Evolutionary conservation across 805 yeast genomes (phyloP).

Genomic region (Ogataea henricii): DNA sequence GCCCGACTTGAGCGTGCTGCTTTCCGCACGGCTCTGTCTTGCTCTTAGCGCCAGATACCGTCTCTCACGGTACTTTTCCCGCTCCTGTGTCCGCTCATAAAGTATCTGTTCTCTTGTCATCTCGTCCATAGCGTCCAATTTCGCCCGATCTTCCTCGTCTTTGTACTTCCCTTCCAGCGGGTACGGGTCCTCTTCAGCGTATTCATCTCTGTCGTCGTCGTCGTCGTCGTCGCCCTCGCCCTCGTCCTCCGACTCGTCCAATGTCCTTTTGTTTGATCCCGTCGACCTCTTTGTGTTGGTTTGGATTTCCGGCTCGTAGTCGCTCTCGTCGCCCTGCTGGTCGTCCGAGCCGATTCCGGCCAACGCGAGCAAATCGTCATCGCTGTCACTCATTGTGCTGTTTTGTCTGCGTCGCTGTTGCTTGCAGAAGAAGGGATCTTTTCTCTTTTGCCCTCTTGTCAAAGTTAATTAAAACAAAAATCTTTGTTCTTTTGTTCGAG

Average conservation of each 20-base stretch:
- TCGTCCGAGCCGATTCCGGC: slow-evolving; percentile 77
- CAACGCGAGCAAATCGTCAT: slow-evolving; percentile 92
- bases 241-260: slow-evolving; percentile 37
- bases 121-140: slow-evolving; percentile 77
- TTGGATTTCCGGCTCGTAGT: slow-evolving; percentile 38
- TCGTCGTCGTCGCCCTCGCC: slow-evolving; percentile 27
- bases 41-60: slow-evolving; percentile 82
- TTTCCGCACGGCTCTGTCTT: slow-evolving; percentile 50
- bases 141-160: slow-evolving; percentile 73
- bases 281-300: slow-evolving; percentile 29
- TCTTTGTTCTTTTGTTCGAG: slow-evolving; percentile 1
- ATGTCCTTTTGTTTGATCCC: slow-evolving; percentile 26
- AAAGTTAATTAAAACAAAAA: neutral
- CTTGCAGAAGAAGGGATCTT: too few relatives aligned
- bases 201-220: slow-evolving; percentile 41
- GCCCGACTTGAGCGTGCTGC: slow-evolving; percentile 32
- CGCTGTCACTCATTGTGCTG: slow-evolving; percentile 82
- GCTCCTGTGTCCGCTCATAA: slow-evolving; percentile 89
- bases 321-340: slow-evolving; percentile 36
- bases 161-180: slow-evolving; percentile 92
- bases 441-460: too few relatives aligned
- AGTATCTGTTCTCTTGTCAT: slow-evolving; percentile 87
- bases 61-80: slow-evolving; percentile 86
- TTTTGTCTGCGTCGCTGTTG: too few relatives aligned
- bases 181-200: slow-evolving; percentile 67